Percentiles rank a stretch among this genome's conserved stretches.
These are phyloP conservation scores for Discostella stelligeroides DNA, from an alignment of 108 stramenopile species.

Conservation along the genomic window DNA sequence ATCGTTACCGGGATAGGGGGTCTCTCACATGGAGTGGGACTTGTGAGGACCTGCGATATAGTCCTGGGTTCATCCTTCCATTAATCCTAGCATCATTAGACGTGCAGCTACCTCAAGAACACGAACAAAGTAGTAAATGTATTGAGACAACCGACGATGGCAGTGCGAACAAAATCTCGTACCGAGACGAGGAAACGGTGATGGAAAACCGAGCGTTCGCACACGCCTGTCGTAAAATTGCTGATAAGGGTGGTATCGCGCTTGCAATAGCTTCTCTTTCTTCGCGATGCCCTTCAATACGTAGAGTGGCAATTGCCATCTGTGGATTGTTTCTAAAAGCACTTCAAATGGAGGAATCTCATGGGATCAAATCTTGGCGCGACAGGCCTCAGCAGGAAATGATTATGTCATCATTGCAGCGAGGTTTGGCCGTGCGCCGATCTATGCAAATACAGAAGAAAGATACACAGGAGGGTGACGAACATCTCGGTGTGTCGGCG, in stretches of 20 bases:
- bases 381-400: conserved; percentile 79
- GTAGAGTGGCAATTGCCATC: conserved; percentile 57
- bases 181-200: conserved; percentile 10
- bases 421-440: conserved; percentile 57
- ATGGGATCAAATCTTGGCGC: conserved; percentile 62
- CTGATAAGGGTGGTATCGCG: conserved; percentile 62
- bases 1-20: not conserved
- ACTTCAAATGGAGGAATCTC: conserved; percentile 62
- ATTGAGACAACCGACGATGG: not conserved
- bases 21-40: conserved; percentile 40
- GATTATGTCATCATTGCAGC: conserved; percentile 77
- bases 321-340: conserved; percentile 60
- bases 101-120: conserved; percentile 15
- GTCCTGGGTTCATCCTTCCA: conserved; percentile 78
- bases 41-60: conserved; percentile 62
- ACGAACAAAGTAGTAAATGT: conserved; percentile 1
- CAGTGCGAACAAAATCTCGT: conserved; percentile 2
- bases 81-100: conserved; percentile 53
- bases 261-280: conserved; percentile 66
- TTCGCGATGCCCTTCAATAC: conserved; percentile 59
- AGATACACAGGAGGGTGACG: conserved; percentile 7
- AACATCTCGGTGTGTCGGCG: conserved; percentile 6
- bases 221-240: conserved; percentile 50
- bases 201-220: conserved; percentile 31
- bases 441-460: conserved; percentile 34